Conservation (phyloP, 495 filamentous ascomycete species). For the Evernia prunastri region DNA sequence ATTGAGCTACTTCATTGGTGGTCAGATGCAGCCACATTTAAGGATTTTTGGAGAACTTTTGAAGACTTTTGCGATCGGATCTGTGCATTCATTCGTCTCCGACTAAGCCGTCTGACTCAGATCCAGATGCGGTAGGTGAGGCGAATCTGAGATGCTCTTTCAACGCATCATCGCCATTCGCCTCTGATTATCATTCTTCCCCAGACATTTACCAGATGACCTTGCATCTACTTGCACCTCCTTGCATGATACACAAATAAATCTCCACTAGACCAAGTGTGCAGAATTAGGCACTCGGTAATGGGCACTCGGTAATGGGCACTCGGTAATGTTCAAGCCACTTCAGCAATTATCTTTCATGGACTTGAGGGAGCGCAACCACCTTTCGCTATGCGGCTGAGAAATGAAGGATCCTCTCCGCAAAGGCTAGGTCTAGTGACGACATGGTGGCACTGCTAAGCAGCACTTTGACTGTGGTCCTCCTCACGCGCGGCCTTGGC, state of each 20-base stretch:
- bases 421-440: neutral
- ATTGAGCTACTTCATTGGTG: neutral
- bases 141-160: neutral
- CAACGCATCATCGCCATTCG: neutral
- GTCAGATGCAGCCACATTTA: neutral
- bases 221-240: neutral
- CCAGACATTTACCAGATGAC: neutral
- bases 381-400: neutral
- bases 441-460: neutral
- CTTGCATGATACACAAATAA: neutral
- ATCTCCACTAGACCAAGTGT: neutral
- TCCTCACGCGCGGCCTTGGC: neutral
- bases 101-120: constrained; percentile 1
- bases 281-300: neutral
- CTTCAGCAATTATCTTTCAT: neutral
- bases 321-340: neutral
- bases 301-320: neutral
- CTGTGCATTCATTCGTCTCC: neutral
- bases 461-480: neutral
- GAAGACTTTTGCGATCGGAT: neutral
- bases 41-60: too few relatives aligned
- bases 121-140: neutral
- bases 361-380: neutral
- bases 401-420: neutral
- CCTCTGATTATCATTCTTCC: neutral